phyloP scores from a whole-genome alignment of 2,329 filamentous ascomycete genomes.

The Aspergillus phoenicis region DNA sequence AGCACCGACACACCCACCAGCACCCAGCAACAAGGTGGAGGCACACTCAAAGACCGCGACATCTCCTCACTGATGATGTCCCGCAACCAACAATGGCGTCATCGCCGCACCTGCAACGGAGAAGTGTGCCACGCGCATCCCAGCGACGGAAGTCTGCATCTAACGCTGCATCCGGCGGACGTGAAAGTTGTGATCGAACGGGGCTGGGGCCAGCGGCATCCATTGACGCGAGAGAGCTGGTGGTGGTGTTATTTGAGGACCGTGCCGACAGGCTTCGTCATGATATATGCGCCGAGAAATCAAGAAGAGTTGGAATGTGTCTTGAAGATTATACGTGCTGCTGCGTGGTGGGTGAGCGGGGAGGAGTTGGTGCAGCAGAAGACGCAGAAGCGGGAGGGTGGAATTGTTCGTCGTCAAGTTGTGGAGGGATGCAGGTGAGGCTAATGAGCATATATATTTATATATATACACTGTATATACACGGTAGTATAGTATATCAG shows the following conservation, averaged over 20 bases:
- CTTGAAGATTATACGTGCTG: conserved; percentile 70
- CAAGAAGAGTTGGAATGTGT: conserved; percentile 69
- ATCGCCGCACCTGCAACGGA: conserved; percentile 55
- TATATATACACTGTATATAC: no score
- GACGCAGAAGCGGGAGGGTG: neutral
- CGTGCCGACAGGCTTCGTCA: conserved; percentile 73
- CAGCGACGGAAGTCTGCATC: conserved; percentile 74
- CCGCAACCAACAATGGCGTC: conserved; percentile 5
- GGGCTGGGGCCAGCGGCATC: conserved; percentile 76
- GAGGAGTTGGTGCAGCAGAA: conserved; percentile 13
- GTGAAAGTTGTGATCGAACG: conserved; percentile 70
- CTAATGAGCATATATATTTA: neutral
- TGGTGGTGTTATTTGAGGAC: conserved; percentile 64
- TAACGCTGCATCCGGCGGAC: conserved; percentile 78
- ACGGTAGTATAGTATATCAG: no score
- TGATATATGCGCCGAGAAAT: conserved; percentile 78
- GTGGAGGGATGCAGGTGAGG: neutral
- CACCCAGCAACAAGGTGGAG: neutral
- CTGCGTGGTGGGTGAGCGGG: conserved; percentile 62
- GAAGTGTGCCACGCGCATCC: conserved; percentile 82
- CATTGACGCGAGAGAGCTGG: conserved; percentile 56
- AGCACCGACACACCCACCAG: neutral
- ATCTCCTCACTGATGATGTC: neutral
- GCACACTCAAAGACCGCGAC: neutral
- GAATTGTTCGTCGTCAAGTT: neutral